Conservation (phyloP, 305 asterid genomes). For the Andrographis paniculata region DNA sequence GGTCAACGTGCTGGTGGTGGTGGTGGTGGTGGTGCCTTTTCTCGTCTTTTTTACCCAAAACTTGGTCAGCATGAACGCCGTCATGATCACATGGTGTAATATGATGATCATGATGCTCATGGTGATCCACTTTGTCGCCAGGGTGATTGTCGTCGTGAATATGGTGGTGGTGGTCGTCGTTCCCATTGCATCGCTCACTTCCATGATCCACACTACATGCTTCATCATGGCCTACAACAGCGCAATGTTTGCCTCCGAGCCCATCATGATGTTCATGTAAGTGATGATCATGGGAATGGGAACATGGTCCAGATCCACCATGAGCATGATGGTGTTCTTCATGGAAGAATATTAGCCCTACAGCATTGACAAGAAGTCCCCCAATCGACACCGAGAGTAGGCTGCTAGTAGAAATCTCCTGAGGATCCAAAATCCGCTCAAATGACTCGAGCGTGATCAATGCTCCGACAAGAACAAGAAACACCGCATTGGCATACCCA, state of each 20-base stretch:
- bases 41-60: constrained; percentile 22
- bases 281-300: constrained; percentile 42
- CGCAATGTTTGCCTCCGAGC: constrained; percentile 17
- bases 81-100: constrained; percentile 5
- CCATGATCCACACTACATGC: constrained; percentile 21
- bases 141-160: not conserved
- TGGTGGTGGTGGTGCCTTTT: constrained; percentile 33
- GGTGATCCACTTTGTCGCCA: constrained; percentile 11
- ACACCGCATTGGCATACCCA: constrained; percentile 83
- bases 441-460: constrained; percentile 75
- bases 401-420: constrained; percentile 81
- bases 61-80: constrained; percentile 16
- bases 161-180: constrained; percentile 15
- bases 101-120: constrained; percentile 16
- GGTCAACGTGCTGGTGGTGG: constrained; percentile 72
- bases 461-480: constrained; percentile 84
- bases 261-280: constrained; percentile 20
- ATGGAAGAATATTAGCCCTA: constrained; percentile 84
- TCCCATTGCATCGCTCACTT: constrained; percentile 8
- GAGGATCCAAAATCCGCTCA: constrained; percentile 90
- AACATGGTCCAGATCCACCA: constrained; percentile 77
- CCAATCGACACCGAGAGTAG: constrained; percentile 74
- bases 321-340: constrained; percentile 98
- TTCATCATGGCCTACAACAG: constrained; percentile 20
- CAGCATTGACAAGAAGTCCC: constrained; percentile 75